Conservation (phyloP, 257 asterid species). For the Lantana camara region DNA sequence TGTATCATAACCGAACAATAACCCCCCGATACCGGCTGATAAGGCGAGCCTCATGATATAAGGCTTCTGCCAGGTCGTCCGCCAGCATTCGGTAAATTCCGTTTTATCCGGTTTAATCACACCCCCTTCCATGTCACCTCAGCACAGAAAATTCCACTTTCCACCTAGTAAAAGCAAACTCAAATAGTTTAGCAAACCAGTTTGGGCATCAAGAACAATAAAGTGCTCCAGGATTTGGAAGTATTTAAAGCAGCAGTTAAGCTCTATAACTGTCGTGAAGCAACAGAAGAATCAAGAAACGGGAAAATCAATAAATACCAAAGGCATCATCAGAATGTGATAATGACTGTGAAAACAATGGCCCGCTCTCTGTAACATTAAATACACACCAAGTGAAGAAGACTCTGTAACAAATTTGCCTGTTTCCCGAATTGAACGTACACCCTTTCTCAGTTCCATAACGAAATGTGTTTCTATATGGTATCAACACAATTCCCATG, state of each 20-base stretch:
- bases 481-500: not conserved
- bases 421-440: too few species aligned
- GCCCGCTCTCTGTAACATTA: too few species aligned
- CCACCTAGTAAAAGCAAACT: too few species aligned
- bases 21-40: slow-evolving; percentile 86
- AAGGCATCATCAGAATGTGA: too few species aligned
- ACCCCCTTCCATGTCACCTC: slow-evolving; percentile 60
- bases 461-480: not conserved
- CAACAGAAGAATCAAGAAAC: slow-evolving; percentile 10
- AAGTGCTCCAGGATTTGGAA: not conserved
- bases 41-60: slow-evolving; percentile 80
- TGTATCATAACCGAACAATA: slow-evolving; percentile 77
- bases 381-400: too few species aligned
- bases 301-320: not conserved
- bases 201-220: not conserved
- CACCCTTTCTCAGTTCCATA: not conserved
- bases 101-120: slow-evolving; percentile 53
- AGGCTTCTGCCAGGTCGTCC: slow-evolving; percentile 58
- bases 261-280: not conserved
- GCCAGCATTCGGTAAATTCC: slow-evolving; percentile 75
- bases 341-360: too few species aligned
- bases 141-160: not conserved
- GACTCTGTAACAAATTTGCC: too few species aligned
- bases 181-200: not conserved
- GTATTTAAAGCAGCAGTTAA: not conserved